Evolutionary conservation across 2,329 filamentous ascomycete species (phyloP).

Genomic region (Niveomyces coronatus): DNA sequence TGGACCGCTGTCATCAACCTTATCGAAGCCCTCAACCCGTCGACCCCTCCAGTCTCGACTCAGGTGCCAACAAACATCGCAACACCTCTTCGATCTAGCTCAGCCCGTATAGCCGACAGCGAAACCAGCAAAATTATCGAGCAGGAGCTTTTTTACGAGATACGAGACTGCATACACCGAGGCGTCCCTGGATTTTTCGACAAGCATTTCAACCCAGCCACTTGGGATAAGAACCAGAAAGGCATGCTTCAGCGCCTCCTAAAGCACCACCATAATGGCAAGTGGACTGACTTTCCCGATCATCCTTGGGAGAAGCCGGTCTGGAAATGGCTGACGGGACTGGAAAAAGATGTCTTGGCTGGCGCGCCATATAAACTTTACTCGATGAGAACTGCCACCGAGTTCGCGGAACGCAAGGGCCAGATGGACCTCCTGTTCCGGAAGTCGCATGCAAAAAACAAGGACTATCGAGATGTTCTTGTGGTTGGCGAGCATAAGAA

Average conservation of each 20-base stretch:
- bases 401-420: too few species aligned
- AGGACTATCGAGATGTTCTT: too few species aligned
- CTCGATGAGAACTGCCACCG: too few species aligned
- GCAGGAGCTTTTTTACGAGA: conserved; percentile 7
- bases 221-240: conserved; percentile 7
- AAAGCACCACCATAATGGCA: neutral
- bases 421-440: too few species aligned
- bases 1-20: conserved; percentile 8
- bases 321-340: too few species aligned
- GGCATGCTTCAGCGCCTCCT: conserved; percentile 4
- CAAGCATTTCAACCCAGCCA: conserved; percentile 6
- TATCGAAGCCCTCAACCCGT: conserved; percentile 1
- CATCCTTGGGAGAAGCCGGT: too few species aligned
- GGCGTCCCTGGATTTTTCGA: conserved; percentile 8
- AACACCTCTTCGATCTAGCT: conserved; percentile 8
- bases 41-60: conserved; percentile 5
- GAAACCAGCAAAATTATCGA: conserved; percentile 7
- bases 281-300: conserved; percentile 1
- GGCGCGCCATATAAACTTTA: too few species aligned
- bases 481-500: too few species aligned
- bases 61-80: conserved; percentile 5
- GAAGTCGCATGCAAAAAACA: too few species aligned
- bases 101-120: conserved; percentile 7
- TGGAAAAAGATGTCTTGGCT: too few species aligned
- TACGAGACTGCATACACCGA: conserved; percentile 6